Conservation (phyloP, 805 yeast genomes). For the Yueomyces sp. region DNA sequence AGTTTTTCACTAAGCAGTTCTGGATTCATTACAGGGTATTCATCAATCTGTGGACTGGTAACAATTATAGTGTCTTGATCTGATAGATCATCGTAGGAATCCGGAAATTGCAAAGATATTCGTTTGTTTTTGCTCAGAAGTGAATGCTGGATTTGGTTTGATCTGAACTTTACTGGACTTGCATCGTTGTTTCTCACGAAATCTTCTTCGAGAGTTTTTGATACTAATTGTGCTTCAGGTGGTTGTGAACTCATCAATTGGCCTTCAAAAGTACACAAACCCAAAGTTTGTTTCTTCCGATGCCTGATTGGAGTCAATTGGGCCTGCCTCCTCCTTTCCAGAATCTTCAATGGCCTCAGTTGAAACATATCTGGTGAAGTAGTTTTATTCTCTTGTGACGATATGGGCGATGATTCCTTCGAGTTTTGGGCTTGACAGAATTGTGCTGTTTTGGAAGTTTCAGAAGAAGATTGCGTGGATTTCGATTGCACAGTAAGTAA, state of each 20-base stretch:
- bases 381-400: constrained; percentile 1
- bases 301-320: background rate
- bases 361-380: constrained; percentile 2
- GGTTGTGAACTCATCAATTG: background rate
- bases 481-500: no score
- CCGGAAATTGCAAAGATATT: background rate
- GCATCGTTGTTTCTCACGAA: background rate
- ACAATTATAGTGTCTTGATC: constrained; percentile 6
- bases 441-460: background rate
- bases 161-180: background rate
- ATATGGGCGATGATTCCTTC: constrained; percentile 1
- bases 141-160: background rate
- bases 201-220: background rate
- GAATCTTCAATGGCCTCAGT: constrained; percentile 1
- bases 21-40: constrained; percentile 2
- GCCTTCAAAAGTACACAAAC: no score
- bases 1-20: no score
- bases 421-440: background rate
- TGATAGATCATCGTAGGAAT: constrained; percentile 1
- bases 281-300: background rate
- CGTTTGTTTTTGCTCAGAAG: background rate
- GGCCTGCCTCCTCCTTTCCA: background rate
- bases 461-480: no score
- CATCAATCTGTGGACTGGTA: background rate
- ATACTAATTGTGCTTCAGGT: background rate